phyloP scores from a whole-genome alignment of 163 green algal genomes.

The Chlorella variabilis region DNA sequence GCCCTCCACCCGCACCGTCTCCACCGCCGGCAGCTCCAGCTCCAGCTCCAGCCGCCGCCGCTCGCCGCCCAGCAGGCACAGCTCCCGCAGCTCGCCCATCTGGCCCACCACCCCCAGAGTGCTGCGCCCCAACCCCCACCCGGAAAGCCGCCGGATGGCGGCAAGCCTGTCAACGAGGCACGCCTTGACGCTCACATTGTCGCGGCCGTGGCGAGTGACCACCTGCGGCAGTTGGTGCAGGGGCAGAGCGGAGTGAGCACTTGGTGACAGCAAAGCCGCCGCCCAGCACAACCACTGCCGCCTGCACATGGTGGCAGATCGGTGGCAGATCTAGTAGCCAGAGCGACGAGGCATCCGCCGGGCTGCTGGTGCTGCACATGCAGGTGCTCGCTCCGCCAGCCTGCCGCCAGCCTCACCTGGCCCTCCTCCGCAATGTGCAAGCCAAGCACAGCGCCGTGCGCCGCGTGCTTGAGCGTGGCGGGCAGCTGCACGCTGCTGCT shows the following conservation, averaged over 20 bases:
- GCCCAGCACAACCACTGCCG: too few species aligned
- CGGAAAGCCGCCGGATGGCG: conserved; percentile 8
- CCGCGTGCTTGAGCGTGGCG: conserved; percentile 24
- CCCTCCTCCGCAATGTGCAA: conserved; percentile 27
- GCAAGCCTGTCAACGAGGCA: conserved; percentile 16
- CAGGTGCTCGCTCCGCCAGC: too few species aligned
- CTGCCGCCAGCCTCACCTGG: too few species aligned
- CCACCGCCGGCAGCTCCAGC: conserved; percentile 20
- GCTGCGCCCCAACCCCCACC: conserved; percentile 10
- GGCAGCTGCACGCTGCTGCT: conserved; percentile 22
- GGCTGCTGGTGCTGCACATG: too few species aligned
- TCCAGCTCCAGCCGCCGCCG: conserved; percentile 27
- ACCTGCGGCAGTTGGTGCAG: not conserved
- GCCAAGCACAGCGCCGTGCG: not conserved
- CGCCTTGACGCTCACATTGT: conserved; percentile 14
- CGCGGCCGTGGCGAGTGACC: conserved; percentile 15
- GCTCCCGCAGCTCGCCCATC: not conserved
- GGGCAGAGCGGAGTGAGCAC: not conserved
- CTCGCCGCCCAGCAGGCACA: conserved; percentile 27
- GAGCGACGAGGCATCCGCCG: too few species aligned
- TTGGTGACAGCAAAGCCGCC: too few species aligned
- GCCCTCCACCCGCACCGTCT: conserved; percentile 16
- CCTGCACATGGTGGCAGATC: too few species aligned
- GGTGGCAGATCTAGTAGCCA: too few species aligned
- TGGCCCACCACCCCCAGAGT: conserved; percentile 12